A percentile compares a stretch with the other conserved stretches of the same genome.
These are phyloP conservation scores for Fusarium nygamai DNA, from an alignment of 2,329 filamentous ascomycete species.

Conservation along the genomic window DNA sequence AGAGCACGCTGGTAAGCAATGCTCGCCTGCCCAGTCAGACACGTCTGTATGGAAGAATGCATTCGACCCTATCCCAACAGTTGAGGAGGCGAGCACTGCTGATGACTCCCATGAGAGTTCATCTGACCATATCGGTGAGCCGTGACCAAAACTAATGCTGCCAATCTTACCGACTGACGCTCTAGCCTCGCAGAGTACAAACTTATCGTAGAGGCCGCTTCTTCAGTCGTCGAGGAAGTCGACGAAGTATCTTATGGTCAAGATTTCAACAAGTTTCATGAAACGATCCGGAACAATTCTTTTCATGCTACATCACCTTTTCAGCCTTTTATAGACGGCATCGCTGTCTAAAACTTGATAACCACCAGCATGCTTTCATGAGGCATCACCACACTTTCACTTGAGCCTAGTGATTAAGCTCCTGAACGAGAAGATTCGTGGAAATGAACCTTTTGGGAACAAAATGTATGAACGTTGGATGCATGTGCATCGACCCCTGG, in stretches of 20 bases:
- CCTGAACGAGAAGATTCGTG: background rate
- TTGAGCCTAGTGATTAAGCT: background rate
- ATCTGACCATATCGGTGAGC: conserved; percentile 47
- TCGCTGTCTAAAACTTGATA: background rate
- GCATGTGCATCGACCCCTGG: conserved; percentile 5
- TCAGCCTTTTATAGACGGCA: background rate
- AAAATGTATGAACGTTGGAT: conserved; percentile 14
- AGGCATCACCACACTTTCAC: background rate
- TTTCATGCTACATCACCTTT: background rate
- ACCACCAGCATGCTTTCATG: background rate
- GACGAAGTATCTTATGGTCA: conserved; percentile 2
- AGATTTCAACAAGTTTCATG: conserved; percentile 13
- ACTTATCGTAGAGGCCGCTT: conserved; percentile 20
- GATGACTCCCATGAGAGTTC: conserved; percentile 31
- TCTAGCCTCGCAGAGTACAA: conserved; percentile 32
- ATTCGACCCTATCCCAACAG: conserved; percentile 43
- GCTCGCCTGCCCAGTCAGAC: conserved; percentile 8
- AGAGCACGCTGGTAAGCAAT: background rate
- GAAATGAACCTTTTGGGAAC: background rate
- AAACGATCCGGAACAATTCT: conserved; percentile 14
- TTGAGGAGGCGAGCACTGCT: conserved; percentile 49
- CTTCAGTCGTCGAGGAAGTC: conserved; percentile 5
- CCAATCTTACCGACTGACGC: conserved; percentile 5
- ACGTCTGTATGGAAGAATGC: conserved; percentile 31
- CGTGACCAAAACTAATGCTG: background rate